These are phyloP conservation scores for Trichoderma atroviride DNA, from an alignment of 2,329 filamentous ascomycete species.

Conservation along the genomic window DNA sequence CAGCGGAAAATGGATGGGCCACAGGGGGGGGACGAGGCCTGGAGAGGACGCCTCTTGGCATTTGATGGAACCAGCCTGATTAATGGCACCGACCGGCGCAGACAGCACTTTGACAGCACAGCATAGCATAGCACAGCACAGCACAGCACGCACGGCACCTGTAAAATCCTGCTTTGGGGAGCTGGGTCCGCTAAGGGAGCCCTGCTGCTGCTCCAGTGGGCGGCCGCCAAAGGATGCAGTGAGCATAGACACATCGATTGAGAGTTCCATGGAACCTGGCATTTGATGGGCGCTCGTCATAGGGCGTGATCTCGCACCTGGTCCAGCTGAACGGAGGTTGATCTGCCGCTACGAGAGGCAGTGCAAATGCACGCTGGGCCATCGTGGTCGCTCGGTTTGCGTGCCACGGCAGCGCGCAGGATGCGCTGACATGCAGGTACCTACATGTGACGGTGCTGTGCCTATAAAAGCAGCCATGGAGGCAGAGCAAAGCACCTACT, in stretches of 20 bases:
- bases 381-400: constrained; percentile 6
- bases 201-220: constrained; percentile 4
- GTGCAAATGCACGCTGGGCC: constrained; percentile 5
- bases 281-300: neutral
- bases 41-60: neutral
- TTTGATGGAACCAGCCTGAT: neutral
- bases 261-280: neutral
- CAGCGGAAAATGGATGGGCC: constrained; percentile 18
- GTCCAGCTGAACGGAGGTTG: constrained; percentile 5
- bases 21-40: neutral
- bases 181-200: neutral
- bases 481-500: neutral
- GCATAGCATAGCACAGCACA: neutral
- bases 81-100: neutral
- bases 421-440: neutral
- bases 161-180: neutral
- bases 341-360: constrained; percentile 11
- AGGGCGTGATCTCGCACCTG: neutral
- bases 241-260: neutral
- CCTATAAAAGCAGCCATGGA: neutral
- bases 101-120: neutral
- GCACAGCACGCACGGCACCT: neutral
- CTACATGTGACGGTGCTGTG: neutral
- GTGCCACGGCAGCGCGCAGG: constrained; percentile 16
- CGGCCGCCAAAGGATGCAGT: neutral